Conservation (phyloP, 345 rosid species). For the Kandelia obovata region DNA sequence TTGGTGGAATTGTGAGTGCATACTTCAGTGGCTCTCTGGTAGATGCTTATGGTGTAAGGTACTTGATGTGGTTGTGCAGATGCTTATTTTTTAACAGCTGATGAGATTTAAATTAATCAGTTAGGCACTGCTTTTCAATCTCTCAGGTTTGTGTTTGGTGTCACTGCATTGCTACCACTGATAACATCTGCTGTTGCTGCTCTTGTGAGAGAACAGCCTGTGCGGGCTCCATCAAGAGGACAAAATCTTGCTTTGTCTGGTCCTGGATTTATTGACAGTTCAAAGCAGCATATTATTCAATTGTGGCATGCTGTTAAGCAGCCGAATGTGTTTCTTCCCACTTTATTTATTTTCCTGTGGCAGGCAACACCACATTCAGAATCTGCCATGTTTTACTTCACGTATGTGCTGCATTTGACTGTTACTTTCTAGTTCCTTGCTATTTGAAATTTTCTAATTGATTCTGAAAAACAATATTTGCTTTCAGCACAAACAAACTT, state of each 20-base stretch:
- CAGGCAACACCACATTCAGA: constrained; percentile 99
- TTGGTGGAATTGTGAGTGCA: constrained; percentile 96
- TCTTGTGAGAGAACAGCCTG: constrained; percentile 79
- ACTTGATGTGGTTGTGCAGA: constrained; percentile 13
- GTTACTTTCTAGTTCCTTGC: constrained; percentile 9
- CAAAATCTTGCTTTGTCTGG: constrained; percentile 34
- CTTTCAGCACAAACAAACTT: constrained; percentile 82
- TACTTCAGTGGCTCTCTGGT: constrained; percentile 94
- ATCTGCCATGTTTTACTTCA: constrained; percentile 95
- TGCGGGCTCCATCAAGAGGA: constrained; percentile 40
- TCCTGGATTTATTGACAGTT: constrained; percentile 59
- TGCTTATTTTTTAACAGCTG: background rate
- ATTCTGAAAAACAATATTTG: constrained; percentile 9
- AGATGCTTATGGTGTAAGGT: constrained; percentile 89
- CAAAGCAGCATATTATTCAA: constrained; percentile 59
- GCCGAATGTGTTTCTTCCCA: constrained; percentile 78
- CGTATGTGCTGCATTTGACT: constrained; percentile 43
- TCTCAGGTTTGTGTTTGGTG: constrained; percentile 94
- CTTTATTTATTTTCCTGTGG: constrained; percentile 89
- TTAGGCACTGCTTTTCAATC: constrained; percentile 12
- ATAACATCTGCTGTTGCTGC: constrained; percentile 91
- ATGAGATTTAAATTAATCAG: constrained; percentile 11
- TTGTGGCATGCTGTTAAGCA: constrained; percentile 75
- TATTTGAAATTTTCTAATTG: constrained; percentile 8
- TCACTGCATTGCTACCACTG: constrained; percentile 79